Conservation (phyloP, 2,329 filamentous ascomycete genomes). For the Rutstroemia sydowiana region DNA sequence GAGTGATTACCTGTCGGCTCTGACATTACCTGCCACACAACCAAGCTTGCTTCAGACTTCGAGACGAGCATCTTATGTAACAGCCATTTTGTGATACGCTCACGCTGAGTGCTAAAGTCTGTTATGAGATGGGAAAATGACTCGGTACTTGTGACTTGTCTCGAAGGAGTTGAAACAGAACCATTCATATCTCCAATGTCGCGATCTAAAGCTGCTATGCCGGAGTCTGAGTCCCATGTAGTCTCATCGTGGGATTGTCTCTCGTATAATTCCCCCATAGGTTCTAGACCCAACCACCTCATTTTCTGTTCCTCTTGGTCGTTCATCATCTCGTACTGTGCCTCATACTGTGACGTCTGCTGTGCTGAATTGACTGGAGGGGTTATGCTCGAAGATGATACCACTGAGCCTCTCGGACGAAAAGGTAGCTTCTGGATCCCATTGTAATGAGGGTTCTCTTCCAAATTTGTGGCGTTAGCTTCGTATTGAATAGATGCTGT, state of each 20-base stretch:
- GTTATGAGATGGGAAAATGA: conserved; percentile 14
- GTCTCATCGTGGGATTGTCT: neutral
- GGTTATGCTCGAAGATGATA: neutral
- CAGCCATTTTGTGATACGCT: conserved; percentile 23
- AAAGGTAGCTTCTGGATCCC: neutral
- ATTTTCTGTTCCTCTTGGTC: neutral
- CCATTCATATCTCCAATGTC: neutral
- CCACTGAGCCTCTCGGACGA: neutral
- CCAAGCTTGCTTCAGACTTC: conserved; percentile 15
- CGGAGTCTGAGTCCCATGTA: conserved; percentile 12
- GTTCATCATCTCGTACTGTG: neutral
- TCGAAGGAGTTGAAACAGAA: neutral
- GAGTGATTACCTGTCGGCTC: conserved; percentile 16
- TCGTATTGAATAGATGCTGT: neutral
- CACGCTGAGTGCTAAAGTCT: conserved; percentile 18
- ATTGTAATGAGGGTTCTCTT: neutral
- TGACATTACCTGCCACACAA: conserved; percentile 11
- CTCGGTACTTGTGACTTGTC: conserved; percentile 8
- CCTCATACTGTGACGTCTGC: neutral
- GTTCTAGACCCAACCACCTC: neutral
- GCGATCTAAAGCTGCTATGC: conserved; percentile 1
- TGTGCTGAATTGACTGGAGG: accelerated
- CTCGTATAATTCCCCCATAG: too few species aligned
- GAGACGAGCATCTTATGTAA: conserved; percentile 15
- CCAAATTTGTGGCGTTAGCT: neutral